phyloP scores from a whole-genome alignment of 495 filamentous ascomycete genomes.

The Penicillium paxilli region DNA sequence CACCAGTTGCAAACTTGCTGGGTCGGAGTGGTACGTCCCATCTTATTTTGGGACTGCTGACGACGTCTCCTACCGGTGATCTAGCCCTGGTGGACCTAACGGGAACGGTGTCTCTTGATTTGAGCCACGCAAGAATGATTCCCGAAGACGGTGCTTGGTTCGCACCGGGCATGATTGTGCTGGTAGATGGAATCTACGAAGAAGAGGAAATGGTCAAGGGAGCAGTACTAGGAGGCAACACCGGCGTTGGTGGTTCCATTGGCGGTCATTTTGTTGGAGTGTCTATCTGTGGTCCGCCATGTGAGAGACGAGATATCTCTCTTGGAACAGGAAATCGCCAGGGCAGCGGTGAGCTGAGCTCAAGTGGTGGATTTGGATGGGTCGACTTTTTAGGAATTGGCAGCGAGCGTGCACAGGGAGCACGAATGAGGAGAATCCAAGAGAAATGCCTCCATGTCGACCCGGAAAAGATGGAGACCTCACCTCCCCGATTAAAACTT shows the following conservation, averaged over 20 bases:
- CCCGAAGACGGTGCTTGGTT: constrained; percentile 90
- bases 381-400: constrained; percentile 93
- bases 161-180: constrained; percentile 88
- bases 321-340: constrained; percentile 66
- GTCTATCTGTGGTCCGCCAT: constrained; percentile 85
- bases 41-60: constrained; percentile 82
- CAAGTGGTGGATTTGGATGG: constrained; percentile 88
- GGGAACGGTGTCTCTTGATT: constrained; percentile 80
- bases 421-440: constrained; percentile 78
- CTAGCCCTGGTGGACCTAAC: constrained; percentile 83
- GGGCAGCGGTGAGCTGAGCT: constrained; percentile 51
- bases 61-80: constrained; percentile 76
- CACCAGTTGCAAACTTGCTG: constrained; percentile 88
- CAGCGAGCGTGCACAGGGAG: constrained; percentile 80
- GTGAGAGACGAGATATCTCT: constrained; percentile 77
- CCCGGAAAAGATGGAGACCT: constrained; percentile 26
- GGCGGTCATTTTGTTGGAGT: constrained; percentile 87
- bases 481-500: constrained; percentile 49
- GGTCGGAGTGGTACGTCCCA: constrained; percentile 83
- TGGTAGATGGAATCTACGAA: constrained; percentile 92
- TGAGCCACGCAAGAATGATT: constrained; percentile 76
- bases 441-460: constrained; percentile 31
- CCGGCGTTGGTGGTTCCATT: constrained; percentile 83
- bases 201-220: constrained; percentile 74
- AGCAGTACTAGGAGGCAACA: constrained; percentile 67